These are phyloP conservation scores for Aspergillus quadrilineatus DNA, from an alignment of 2,329 filamentous ascomycete species.

Conservation along the genomic window DNA sequence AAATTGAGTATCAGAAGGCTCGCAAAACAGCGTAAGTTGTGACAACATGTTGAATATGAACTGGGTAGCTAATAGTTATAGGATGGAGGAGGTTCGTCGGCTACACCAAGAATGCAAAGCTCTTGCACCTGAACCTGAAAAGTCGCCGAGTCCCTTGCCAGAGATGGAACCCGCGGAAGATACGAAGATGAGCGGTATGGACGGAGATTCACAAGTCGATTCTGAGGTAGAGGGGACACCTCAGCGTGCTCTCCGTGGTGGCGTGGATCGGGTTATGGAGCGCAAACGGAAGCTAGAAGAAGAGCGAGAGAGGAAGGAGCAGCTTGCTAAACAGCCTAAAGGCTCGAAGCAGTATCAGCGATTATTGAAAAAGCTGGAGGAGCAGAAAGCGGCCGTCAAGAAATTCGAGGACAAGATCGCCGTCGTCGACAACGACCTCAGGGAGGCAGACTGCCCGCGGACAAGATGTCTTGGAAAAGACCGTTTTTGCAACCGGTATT, in stretches of 20 bases:
- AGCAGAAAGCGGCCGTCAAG: conserved; percentile 76
- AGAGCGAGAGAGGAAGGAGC: conserved; percentile 67
- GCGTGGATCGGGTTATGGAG: conserved; percentile 68
- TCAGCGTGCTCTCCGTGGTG: conserved; percentile 59
- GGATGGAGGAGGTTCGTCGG: conserved; percentile 46
- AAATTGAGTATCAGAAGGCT: conserved; percentile 85
- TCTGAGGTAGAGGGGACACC: conserved; percentile 68
- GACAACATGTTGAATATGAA: neutral
- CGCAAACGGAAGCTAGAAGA: conserved; percentile 73
- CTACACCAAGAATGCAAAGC: conserved; percentile 49
- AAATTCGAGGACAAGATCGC: conserved; percentile 83
- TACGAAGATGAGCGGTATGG: conserved; percentile 44
- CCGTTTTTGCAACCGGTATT: conserved; percentile 97
- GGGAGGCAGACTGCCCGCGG: conserved; percentile 89
- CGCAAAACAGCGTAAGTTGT: conserved; percentile 60
- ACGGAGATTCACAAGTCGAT: conserved; percentile 63
- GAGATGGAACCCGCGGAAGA: conserved; percentile 43
- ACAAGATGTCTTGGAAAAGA: conserved; percentile 89
- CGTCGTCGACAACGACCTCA: conserved; percentile 83
- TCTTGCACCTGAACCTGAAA: conserved; percentile 48
- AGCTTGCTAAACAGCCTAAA: conserved; percentile 67
- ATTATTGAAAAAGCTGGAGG: conserved; percentile 82
- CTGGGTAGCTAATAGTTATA: conserved; percentile 14
- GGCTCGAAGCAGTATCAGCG: conserved; percentile 88
- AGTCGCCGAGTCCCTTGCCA: conserved; percentile 44